Base-by-base conservation (phyloP, 2,329 filamentous ascomycete species). In the Calonectria henricotiae region DNA sequence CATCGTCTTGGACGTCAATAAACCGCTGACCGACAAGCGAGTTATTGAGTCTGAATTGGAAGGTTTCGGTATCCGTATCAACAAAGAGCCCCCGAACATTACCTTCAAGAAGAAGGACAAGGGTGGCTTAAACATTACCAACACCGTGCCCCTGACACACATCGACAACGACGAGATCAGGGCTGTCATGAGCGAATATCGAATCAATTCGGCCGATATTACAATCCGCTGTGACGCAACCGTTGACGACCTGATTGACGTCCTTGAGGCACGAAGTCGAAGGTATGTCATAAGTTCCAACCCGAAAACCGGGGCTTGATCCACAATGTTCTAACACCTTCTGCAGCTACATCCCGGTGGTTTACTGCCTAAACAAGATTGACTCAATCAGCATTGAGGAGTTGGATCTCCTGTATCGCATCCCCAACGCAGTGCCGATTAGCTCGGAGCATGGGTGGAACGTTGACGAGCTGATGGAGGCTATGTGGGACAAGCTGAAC, bases 61-160 rank as follows among this genome's bases (percentile, higher is more conserved):
- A 82, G 96, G 96, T 8, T 99, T 99, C 79, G 96, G 96, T 39
- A 98, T 99, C 80, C 90, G 96, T 67, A 96, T 98, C 86, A 99
- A 99, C 88, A 99, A 98, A 87, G 86, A 91, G 77, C 96, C 96
- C 30, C 96, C 96, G 46, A 99, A 99, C 82, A 99, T 99, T 79
- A 94, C 96, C n/a, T 98, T 98, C 88, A 97, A 92, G 85, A 99
- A 99, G 88, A 99, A 99, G 88, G 96, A 99, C 84, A 98, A 98
- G 80, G 96, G 96, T 76, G 96, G 96, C 41, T 91, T 99, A 80
- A 95, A 94, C 80, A 96, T 99, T 80, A 98, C 95, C n/a, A 96
- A 91, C 84, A 99, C 96, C 2, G 92, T 96, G 51, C 94, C 95
- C 5, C 87, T 99, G 76, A 93, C 93, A 27, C 94, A 99, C 83